Conservation (phyloP, 805 yeast genomes). For the Yamadazyma takamatsuzukensis region DNA sequence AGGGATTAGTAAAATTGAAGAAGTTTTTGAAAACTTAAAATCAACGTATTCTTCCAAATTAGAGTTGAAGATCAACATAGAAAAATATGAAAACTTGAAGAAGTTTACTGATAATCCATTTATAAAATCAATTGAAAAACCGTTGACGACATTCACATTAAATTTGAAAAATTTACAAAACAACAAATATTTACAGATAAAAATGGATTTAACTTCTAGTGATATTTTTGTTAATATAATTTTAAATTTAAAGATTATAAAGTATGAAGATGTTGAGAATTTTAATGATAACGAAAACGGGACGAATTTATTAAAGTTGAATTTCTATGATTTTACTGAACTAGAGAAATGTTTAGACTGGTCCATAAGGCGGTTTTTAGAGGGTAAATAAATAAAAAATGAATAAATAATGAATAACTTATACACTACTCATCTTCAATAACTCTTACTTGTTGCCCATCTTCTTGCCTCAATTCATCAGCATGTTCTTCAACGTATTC, state of each 20-base stretch:
- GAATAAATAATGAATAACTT: conserved; percentile 3
- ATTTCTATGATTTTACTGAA: conserved; percentile 49
- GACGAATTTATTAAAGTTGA: conserved; percentile 40
- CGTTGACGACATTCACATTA: conserved; percentile 27
- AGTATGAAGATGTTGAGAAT: conserved; percentile 22
- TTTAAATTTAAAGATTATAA: conserved; percentile 31
- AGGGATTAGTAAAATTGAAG: conserved; percentile 25
- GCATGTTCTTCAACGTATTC: conserved; percentile 37
- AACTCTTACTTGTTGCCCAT: conserved; percentile 27
- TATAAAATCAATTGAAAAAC: conserved; percentile 36
- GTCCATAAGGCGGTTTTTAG: conserved; percentile 38
- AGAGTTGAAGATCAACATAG: conserved; percentile 7
- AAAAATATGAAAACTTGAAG: conserved; percentile 25
- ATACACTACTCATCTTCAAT: conserved; percentile 17
- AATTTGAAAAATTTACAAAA: conserved; percentile 17
- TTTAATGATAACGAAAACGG: conserved; percentile 27
- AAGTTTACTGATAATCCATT: conserved; percentile 26
- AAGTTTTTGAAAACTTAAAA: conserved; percentile 24
- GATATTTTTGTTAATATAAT: conserved; percentile 40
- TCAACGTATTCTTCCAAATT: conserved; percentile 11
- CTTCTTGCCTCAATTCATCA: conserved; percentile 28
- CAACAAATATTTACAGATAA: conserved; percentile 20
- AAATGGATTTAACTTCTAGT: conserved; percentile 32
- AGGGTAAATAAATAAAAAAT: conserved; percentile 3
- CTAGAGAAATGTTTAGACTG: conserved; percentile 55